Base-by-base conservation (phyloP, 495 filamentous ascomycete species). In the Hypoxylon crocopeplum region DNA sequence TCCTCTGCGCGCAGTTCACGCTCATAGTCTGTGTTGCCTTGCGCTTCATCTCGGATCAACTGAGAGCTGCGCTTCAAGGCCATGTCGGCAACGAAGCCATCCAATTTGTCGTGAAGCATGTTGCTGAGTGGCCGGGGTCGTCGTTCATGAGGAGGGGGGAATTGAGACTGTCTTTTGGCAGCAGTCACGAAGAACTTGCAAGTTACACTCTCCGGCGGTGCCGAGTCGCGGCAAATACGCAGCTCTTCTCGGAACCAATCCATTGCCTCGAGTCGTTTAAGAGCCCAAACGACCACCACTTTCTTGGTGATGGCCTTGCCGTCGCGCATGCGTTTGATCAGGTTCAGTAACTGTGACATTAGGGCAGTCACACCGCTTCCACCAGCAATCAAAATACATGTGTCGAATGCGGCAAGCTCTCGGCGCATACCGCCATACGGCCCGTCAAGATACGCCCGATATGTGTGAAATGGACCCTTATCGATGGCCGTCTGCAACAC, bases 241-340 rank as follows among this genome's bases (percentile, higher is more conserved):
- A 97, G 79, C 70, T 97, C 94, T 75, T 97, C 93, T 69, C 90
- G 89, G 81, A 98, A 98, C 93, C 93, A 98, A 70, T 96, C 92
- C 83, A 98, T 92, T 6, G 90, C 91, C 73, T 97, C 93, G 29
- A 90, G 84, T 46, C 87, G 85, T 70, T 93, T 93, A 39, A 98
- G 76, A 15, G 92, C 86, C 93, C 93, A 98, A 10, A 98, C 84
- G 4, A 98, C 89, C 16, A 92, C 87, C 21, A 98, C 87, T 48
- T 88, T 89, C 72, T 86, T 90, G 12, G 93, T 96, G 48, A 97
- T 89, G 25, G 93, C 94, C 64, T 96, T 96, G 13, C 90, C 88
- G 66, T 95, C 91, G 13, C 89, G 86, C 83, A 97, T 96, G 56
- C 92, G 88, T 77, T 96, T 96, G 76, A 96, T 93, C 45, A 98